A percentile compares a stretch with the other conserved stretches of the same genome.
Evolutionary conservation across 805 yeast species (phyloP).

Genomic region (Kodamaea jinghongensis): DNA sequence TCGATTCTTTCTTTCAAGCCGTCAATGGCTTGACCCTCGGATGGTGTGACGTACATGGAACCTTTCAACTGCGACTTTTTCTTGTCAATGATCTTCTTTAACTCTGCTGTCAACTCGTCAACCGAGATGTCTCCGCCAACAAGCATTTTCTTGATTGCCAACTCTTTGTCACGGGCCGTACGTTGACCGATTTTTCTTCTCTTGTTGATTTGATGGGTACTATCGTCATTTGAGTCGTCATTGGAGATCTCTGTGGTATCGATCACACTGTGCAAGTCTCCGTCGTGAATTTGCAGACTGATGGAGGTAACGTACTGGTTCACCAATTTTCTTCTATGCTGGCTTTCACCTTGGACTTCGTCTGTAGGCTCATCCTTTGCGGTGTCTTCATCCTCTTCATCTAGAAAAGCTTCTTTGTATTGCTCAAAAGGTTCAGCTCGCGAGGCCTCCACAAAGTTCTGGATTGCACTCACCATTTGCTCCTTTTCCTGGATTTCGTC

Average conservation of each 20-base stretch:
- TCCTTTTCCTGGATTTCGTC: constrained; percentile 23
- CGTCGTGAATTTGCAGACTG: too few relatives aligned
- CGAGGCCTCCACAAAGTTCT: not conserved
- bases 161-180: constrained; percentile 3
- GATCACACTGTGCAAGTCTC: too few relatives aligned
- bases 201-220: not conserved
- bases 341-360: constrained; percentile 10
- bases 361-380: constrained; percentile 10
- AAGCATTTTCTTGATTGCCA: constrained; percentile 5
- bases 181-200: constrained; percentile 10
- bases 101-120: constrained; percentile 21
- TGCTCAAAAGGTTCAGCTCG: not conserved
- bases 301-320: too few relatives aligned
- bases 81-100: constrained; percentile 20
- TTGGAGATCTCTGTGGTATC: constrained; percentile 2
- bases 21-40: constrained; percentile 16
- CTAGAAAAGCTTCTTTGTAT: not conserved
- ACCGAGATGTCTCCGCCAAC: constrained; percentile 30
- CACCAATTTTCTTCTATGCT: not conserved
- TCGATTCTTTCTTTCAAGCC: constrained; percentile 12
- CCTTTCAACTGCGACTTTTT: constrained; percentile 20
- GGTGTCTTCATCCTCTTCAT: constrained; percentile 8
- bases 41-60: constrained; percentile 21
- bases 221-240: not conserved
- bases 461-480: constrained; percentile 5